Evolutionary conservation across 768 basidiomycete genomes (phyloP).

Genomic region (Leucogyrophana mollusca): DNA sequence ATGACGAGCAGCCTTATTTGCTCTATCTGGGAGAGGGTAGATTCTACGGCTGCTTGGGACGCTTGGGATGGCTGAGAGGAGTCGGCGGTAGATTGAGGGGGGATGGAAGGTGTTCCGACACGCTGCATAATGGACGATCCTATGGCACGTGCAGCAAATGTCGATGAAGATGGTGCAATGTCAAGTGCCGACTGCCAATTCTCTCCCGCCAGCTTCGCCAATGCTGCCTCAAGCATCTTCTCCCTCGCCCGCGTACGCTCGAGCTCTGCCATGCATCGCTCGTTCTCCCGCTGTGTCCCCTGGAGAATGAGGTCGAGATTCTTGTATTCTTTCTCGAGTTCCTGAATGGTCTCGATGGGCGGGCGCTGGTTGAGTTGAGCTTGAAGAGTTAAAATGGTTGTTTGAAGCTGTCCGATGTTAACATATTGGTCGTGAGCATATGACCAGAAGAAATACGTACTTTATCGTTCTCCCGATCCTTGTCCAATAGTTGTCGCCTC

Average conservation of each 20-base stretch:
- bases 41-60: conserved; percentile 31
- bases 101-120: conserved; percentile 9
- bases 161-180: conserved; percentile 31
- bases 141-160: conserved; percentile 25
- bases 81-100: conserved; percentile 11
- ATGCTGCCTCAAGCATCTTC: conserved; percentile 71
- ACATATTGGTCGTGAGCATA: not conserved
- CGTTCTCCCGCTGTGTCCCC: conserved; percentile 85
- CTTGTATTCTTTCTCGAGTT: conserved; percentile 68
- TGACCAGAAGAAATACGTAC: conserved; percentile 29
- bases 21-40: conserved; percentile 60
- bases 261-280: conserved; percentile 78
- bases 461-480: conserved; percentile 70
- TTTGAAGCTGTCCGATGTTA: conserved; percentile 46
- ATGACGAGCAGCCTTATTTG: conserved; percentile 66
- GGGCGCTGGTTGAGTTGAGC: conserved; percentile 66
- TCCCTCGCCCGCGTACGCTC: conserved; percentile 56
- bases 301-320: conserved; percentile 74
- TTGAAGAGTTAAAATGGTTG: conserved; percentile 62
- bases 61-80: conserved; percentile 10
- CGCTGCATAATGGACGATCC: conserved; percentile 26
- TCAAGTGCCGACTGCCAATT: conserved; percentile 68
- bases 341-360: conserved; percentile 63
- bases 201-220: conserved; percentile 69
- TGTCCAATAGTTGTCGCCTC: conserved; percentile 62